Evolutionary conservation across 73 alveolate species (phyloP), one percentile per base, ranked within the genome.

Genomic region (Tetrahymena elliotti): DNA sequence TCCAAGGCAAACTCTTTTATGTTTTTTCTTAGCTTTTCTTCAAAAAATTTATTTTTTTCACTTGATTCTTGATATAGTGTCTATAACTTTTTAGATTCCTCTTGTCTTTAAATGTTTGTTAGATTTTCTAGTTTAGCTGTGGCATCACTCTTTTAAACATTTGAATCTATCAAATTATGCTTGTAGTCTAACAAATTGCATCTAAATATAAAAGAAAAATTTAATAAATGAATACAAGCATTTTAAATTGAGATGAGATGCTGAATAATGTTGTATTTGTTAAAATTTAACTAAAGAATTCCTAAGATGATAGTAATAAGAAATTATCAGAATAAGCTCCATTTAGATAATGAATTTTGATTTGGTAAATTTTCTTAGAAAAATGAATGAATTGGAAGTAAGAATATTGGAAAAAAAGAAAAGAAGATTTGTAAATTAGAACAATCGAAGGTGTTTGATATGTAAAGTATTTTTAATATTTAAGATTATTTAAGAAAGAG

Each of bases 41-140:
- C 93, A 39, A 94, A 94, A 20, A 88, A 53, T n/a, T 39, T 40
- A 33, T 94, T 94, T 88, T 35, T 84, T 12, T 94, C 96, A 52
- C 53, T 94, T n/a, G 96, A 94, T 52, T 84, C 93, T 53, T 94
- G 93, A 94, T 94, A 94, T 94, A 84, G 95, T 68, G 83, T 24
- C 94, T 94, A 53, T 94, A 94, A 83, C 95, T 88, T 94, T 18
- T 94, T 84, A 33, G 96, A 94, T 36, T 94, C 93, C 39, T 94
- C 88, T 31, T 68, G 10, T 68, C 88, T 68, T 68, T 68, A n/a
- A n/a, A 68, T 68, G n/a, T 68, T 68, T 11, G 88, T 27, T 1
- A n/a, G 16, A 24, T 18, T 68, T n/a, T 68, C 88, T 68, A 18
- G 36, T 31, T 68, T 68, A 0, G 38, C 2, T 0, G 0, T 27